Conservation (phyloP, 306 rosid genomes). For the Oxytropis ochrocephala region DNA sequence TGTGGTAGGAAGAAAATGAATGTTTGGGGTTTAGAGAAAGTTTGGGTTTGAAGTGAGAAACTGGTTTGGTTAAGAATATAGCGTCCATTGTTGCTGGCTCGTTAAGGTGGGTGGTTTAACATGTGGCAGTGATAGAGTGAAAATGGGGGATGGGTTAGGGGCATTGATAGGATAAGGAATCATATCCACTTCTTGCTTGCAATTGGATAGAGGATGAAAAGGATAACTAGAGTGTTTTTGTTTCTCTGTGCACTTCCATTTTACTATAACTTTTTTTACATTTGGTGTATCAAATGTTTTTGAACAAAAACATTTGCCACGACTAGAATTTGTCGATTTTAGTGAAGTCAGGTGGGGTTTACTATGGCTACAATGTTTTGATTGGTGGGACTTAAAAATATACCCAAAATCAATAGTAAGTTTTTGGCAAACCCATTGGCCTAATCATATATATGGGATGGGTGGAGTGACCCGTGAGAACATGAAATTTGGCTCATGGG, state of each 20-base stretch:
- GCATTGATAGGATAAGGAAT: constrained; percentile 50
- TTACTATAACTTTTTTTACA: neutral
- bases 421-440: too few species aligned
- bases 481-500: too few species aligned
- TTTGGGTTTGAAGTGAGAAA: constrained; percentile 44
- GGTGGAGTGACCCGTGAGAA: too few species aligned
- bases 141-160: neutral
- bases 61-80: constrained; percentile 45
- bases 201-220: neutral
- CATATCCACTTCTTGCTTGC: constrained; percentile 47
- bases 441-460: too few species aligned
- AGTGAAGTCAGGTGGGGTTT: too few species aligned
- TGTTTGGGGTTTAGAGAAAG: constrained; percentile 28
- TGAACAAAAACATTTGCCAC: too few species aligned
- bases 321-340: too few species aligned
- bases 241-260: neutral
- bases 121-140: constrained; percentile 11
- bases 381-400: too few species aligned
- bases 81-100: constrained; percentile 47
- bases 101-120: neutral
- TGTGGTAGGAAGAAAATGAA: neutral
- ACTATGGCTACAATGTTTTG: too few species aligned
- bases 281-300: too few species aligned
- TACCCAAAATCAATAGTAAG: too few species aligned
- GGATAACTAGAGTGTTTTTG: neutral